Evolutionary conservation across 2,329 filamentous ascomycete species (phyloP), one percentile per base, ranked within the genome.

Genomic region (Aspergillus uvarum): DNA sequence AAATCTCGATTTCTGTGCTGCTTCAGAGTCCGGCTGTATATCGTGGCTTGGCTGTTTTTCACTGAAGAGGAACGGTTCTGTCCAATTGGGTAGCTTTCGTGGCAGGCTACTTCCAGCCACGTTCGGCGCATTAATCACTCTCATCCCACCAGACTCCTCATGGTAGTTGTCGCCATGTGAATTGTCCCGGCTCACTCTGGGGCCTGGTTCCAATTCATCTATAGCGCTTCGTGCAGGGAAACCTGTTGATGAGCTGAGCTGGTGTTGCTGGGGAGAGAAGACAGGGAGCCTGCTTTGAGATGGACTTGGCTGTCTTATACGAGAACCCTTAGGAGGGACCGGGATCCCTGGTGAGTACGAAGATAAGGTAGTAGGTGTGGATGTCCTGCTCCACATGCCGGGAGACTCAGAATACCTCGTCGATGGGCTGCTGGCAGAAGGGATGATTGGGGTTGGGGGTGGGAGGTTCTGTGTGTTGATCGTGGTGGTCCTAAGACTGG

Each of bases 21-120:
- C 47, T 42, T 58, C 31, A 14, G 47, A 16, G 5, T 16, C 29
- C 38, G 32, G 42, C 10, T 26, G 47, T 4, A 48, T 21, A 14
- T 56, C 70, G 64, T 47, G 72, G 70, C 24, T 76, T n/a, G 72
- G 56, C 64, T 80, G 73, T 4, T 47, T n/a, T 70, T 35, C 77
- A 70, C 61, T 79, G 72, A 62, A 72, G 72, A 61, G 70, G 64
- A 68, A 79, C 61, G 83, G 82, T 51, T 85, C 84, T 47, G 86
- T 55, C n/a, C 53, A 32, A 5, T 26, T 81, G 0, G 86, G 88
- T 11, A 85, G 85, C 66, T 85, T 87, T 48, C 86, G 82, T 2
- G 84, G 83, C 3, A 86, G 85, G 11, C 87, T 86, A 58, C 83
- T 90, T 11, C 83, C 84, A 11, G 85, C 82, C n/a, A 74, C 67